A percentile compares a stretch with the other conserved stretches of the same genome.
phyloP scores from a whole-genome alignment of 2,329 filamentous ascomycete species.

The Plectosphaerella plurivora region DNA sequence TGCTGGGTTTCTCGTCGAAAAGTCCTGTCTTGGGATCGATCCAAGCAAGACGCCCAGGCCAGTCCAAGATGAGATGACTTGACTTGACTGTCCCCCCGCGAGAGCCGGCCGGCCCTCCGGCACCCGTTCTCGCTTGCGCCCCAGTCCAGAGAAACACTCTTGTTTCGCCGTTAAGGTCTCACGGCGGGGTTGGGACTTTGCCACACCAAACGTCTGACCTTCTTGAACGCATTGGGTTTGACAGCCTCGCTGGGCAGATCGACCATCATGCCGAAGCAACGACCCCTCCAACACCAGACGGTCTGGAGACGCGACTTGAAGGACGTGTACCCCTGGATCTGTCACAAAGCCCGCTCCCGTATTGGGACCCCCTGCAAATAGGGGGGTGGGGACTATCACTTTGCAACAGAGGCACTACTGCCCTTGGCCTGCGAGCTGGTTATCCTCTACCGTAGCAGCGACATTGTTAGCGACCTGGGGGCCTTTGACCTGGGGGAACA shows the following conservation, averaged over 20 bases:
- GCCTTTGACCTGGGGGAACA: too few relatives aligned
- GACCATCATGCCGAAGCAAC: neutral
- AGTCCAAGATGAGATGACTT: too few relatives aligned
- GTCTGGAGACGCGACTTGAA: neutral
- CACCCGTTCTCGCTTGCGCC: too few relatives aligned
- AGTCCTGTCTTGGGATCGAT: too few relatives aligned
- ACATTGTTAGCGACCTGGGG: too few relatives aligned
- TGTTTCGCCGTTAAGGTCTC: neutral
- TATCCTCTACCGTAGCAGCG: too few relatives aligned
- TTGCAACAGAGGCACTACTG: too few relatives aligned
- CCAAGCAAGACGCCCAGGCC: too few relatives aligned
- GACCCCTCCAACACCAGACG: neutral
- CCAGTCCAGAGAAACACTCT: neutral
- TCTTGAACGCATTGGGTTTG: neutral
- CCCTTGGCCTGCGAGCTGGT: too few relatives aligned
- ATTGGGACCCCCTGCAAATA: neutral
- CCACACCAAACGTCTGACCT: neutral
- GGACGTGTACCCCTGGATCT: neutral
- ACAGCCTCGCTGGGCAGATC: neutral
- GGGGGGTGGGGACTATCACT: neutral
- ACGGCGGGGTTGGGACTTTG: neutral
- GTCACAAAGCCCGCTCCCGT: slow-evolving; percentile 1
- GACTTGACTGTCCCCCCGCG: too few relatives aligned
- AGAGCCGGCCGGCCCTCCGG: too few relatives aligned
- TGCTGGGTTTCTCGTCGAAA: too few relatives aligned